phyloP scores from a whole-genome alignment of 2,329 filamentous ascomycete genomes.

The Paecilomyces sp. region DNA sequence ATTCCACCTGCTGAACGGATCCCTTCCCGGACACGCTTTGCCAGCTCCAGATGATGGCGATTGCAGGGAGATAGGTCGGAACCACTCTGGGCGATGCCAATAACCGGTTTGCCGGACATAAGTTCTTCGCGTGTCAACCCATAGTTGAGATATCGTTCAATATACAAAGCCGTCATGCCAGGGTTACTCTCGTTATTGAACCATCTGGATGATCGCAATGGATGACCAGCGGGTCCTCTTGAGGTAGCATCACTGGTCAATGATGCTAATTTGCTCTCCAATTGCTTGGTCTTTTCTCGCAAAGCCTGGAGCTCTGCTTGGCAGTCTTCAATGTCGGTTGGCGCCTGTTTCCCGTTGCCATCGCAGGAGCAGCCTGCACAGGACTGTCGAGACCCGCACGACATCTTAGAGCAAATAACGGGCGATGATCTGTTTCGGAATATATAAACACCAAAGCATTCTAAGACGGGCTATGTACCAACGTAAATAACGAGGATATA shows the following conservation, averaged over 20 bases:
- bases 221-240: conserved; percentile 10
- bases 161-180: conserved; percentile 41
- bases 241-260: conserved; percentile 14
- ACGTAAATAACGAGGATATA: not conserved
- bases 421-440: conserved; percentile 7
- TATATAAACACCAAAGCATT: conserved; percentile 7
- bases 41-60: conserved; percentile 43
- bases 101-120: conserved; percentile 43
- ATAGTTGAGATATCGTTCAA: conserved; percentile 46
- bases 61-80: conserved; percentile 47
- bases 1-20: conserved; percentile 44
- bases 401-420: conserved; percentile 3
- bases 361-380: conserved; percentile 29
- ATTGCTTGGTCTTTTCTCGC: conserved; percentile 29
- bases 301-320: conserved; percentile 32
- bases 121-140: conserved; percentile 45
- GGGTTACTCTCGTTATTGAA: conserved; percentile 38
- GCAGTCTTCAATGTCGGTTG: conserved; percentile 34
- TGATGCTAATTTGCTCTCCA: conserved; percentile 25
- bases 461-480: not conserved
- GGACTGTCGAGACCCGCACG: conserved; percentile 15
- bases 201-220: conserved; percentile 38
- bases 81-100: conserved; percentile 47
- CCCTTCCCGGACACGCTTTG: conserved; percentile 45
- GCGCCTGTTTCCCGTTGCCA: conserved; percentile 8